Evolutionary conservation across 2,329 filamentous ascomycete genomes (phyloP).

Genomic region (Apiospora malaysiana): DNA sequence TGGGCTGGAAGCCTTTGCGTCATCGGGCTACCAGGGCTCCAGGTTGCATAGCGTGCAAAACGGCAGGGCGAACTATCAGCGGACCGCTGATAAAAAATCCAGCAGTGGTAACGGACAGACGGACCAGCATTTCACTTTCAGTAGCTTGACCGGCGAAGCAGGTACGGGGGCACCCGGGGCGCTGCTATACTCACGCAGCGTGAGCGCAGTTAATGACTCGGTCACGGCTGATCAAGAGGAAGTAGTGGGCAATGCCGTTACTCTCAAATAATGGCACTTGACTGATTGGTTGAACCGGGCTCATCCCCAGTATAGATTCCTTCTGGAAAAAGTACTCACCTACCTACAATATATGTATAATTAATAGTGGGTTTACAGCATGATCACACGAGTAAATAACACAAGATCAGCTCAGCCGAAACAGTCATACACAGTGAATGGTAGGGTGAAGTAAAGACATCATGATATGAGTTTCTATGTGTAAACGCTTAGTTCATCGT

Average conservation of each 20-base stretch:
- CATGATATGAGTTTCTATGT: too few species aligned
- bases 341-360: too few species aligned
- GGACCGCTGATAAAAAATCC: constrained; percentile 49
- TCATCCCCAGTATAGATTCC: neutral
- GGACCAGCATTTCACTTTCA: constrained; percentile 62
- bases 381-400: too few species aligned
- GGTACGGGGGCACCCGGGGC: constrained; percentile 33
- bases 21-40: constrained; percentile 31
- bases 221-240: constrained; percentile 28
- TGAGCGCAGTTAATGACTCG: constrained; percentile 44
- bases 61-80: constrained; percentile 62
- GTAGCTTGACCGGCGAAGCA: constrained; percentile 43
- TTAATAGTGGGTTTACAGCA: too few species aligned
- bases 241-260: constrained; percentile 5
- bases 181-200: constrained; percentile 63
- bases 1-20: constrained; percentile 62
- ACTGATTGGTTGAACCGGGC: neutral
- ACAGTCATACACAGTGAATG: too few species aligned
- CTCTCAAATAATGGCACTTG: neutral
- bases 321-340: too few species aligned
- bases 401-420: too few species aligned
- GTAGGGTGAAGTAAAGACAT: too few species aligned
- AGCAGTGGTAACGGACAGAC: constrained; percentile 61
- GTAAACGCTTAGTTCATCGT: too few species aligned
- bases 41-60: constrained; percentile 58